Base-by-base conservation (phyloP, 768 basidiomycete genomes). In the Leucosporidium creatinivorum region DNA sequence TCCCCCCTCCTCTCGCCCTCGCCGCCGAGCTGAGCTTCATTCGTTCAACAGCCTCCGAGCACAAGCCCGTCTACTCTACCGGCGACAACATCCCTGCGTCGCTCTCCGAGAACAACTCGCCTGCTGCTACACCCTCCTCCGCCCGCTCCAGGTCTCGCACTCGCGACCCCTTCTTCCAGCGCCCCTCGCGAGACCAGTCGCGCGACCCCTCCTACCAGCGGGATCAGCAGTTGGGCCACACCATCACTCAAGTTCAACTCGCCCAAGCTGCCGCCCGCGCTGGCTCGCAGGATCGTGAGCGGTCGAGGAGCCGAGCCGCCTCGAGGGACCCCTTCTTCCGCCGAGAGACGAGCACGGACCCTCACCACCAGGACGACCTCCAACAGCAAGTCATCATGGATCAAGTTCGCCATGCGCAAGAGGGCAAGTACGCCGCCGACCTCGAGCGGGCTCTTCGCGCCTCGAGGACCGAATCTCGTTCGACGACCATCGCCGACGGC, bases 281-380 rank as follows among this genome's bases (percentile, higher is more conserved):
- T 44, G 39, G 39, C 39, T 44, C 39, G 39, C 39, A 44, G 13
- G 39, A 44, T 44, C 13, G 39, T 17, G 39, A 44, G 13, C 39
- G 39, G 3, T 44, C 39, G 8, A 44, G 39, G 39, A 44, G 39
- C 39, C 39, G 39, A 44, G 39, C 39, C 13, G 39, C 39, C 39
- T 44, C 26, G 25, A 60, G 52, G 30, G 60, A 61, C 60, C 48
- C 60, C 12, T 52, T 62, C 61, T 62, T 62, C 51, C 31, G 7
- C 23, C 51, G 61, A 31, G 31, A 25, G 33, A 26, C 51, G n/a
- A n/a, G n/a, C 9, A 23, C n/a, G 8, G 51, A 52, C 21, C 51
- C 51, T 15, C 23, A 33, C 33, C 13, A 33, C 12, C 51, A 28
- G 33, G n/a, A 62, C n/a, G 33, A 36, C 23, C n/a, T 25, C n/a